Percentiles rank a stretch among this genome's conserved stretches.
phyloP scores from a whole-genome alignment of 23 red algal species.

The Gracilaria domingensis region DNA sequence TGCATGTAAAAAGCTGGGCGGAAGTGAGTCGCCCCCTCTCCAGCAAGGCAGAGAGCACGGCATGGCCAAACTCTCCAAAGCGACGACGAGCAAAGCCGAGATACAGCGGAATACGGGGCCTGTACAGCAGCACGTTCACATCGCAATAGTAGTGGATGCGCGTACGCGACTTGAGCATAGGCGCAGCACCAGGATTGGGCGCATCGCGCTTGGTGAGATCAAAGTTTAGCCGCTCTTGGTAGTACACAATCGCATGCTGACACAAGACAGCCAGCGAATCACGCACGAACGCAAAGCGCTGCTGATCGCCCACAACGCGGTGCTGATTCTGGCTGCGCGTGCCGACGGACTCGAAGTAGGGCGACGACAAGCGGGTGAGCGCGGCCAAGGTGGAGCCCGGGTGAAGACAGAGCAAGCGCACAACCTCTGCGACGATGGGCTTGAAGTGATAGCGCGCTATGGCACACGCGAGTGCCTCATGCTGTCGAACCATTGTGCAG shows the following conservation, averaged over 20 bases:
- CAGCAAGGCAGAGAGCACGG: conserved; percentile 42
- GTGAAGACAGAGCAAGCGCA: conserved; percentile 39
- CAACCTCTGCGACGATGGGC: conserved; percentile 39
- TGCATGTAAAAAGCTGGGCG: conserved; percentile 27
- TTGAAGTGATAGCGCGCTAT: conserved; percentile 60
- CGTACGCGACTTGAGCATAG: neutral
- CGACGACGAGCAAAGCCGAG: conserved; percentile 40
- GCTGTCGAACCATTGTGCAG: conserved; percentile 19
- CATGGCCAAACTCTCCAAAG: conserved; percentile 52
- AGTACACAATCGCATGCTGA: conserved; percentile 50
- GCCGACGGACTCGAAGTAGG: conserved; percentile 17
- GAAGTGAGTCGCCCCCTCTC: conserved; percentile 61
- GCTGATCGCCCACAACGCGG: neutral
- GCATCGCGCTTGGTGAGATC: neutral
- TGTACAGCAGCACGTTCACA: conserved; percentile 32
- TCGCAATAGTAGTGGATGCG: conserved; percentile 24
- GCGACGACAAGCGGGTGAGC: neutral
- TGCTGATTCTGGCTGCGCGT: conserved; percentile 9
- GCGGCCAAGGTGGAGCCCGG: conserved; percentile 39
- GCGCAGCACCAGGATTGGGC: neutral
- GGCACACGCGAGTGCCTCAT: conserved; percentile 65
- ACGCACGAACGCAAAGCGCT: conserved; percentile 8
- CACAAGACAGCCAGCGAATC: conserved; percentile 56
- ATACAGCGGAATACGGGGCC: conserved; percentile 55
- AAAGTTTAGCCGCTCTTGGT: neutral